A percentile compares a stretch with the other conserved stretches of the same genome.
Evolutionary conservation across 208 protist species (phyloP).

Genomic region (Trypanosoma conorhini): DNA sequence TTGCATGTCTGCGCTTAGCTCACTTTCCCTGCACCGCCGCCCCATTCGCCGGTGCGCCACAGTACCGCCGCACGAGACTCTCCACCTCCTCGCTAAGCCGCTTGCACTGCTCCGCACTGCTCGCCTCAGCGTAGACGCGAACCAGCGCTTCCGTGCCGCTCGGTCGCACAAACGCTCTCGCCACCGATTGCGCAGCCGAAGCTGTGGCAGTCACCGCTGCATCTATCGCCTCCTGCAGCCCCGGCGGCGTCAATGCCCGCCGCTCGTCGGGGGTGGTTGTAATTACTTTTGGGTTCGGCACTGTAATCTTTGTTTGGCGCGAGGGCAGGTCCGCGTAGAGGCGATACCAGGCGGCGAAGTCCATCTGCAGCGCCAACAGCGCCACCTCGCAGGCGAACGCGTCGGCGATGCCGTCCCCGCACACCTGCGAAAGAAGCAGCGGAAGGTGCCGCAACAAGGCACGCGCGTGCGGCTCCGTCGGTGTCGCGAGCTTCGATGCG

Average conservation of each 20-base stretch:
- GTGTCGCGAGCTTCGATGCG: conserved; percentile 1
- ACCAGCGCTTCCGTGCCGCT: conserved; percentile 96
- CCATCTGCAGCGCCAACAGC: conserved; percentile 40
- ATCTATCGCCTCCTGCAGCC: conserved; percentile 86
- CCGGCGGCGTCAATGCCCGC: conserved; percentile 47
- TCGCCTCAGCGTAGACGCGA: conserved; percentile 86
- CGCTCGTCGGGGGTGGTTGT: conserved; percentile 76
- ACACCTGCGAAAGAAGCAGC: conserved; percentile 75
- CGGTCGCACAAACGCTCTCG: conserved; percentile 90
- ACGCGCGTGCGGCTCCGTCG: neutral
- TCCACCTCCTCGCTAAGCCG: conserved; percentile 37
- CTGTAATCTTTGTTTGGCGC: conserved; percentile 54
- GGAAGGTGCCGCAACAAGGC: conserved; percentile 23
- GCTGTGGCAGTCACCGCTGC: conserved; percentile 40
- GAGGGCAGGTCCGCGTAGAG: conserved; percentile 71
- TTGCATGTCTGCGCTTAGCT: neutral
- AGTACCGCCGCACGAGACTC: conserved; percentile 42
- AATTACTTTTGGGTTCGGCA: conserved; percentile 55
- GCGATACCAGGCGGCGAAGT: conserved; percentile 40
- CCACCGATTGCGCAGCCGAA: conserved; percentile 2
- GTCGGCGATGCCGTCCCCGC: conserved; percentile 88
- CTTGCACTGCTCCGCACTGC: conserved; percentile 31
- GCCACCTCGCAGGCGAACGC: conserved; percentile 75
- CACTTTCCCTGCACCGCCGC: neutral
- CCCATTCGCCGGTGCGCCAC: conserved; percentile 1